Base-by-base conservation (phyloP, 164 flowering plant genomes). In the Liriodendron chinense region DNA sequence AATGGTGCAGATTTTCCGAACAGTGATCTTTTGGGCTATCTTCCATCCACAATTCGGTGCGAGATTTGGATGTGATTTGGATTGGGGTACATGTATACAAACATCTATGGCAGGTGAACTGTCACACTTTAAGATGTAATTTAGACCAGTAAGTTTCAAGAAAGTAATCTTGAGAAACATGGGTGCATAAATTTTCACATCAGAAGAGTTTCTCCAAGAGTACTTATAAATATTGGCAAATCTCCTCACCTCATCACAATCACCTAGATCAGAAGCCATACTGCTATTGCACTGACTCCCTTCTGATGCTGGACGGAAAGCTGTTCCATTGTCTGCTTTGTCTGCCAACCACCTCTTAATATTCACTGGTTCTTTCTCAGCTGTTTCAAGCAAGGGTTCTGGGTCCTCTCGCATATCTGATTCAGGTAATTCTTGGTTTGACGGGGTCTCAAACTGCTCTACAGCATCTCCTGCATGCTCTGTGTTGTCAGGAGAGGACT, bases 201-300 rank as follows among this genome's bases (percentile, higher is more conserved):
- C 9, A 53, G 59, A 53, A 10, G 18, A 53, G 43, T 34, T 3
- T 34, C 43, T 53, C 59, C 59, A 53, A 0, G 18, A 53, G 20
- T 53, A 16, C 43, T 49, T 70, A 70, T 21, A 3, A 22, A 48
- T 0, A 22, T 53, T 20, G 7, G 50, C 14, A n/a, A 22, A 47
- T 24, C 64, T 72, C 48, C 83, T 74, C 56, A 87, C 89, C 88
- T 84, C 88, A 22, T 73, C 65, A 59, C 70, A 81, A 65, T 80
- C 78, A 50, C 78, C 85, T n/a, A 63, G 74, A 78, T 79, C 81
- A 72, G 81, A 76, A 74, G 70, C 77, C 56, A 77, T 59, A 76
- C 21, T 66, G 69, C 76, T 72, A 66, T 75, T 74, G 82, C 74
- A 49, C 25, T 65, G 65, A 75, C 66, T 76, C 43, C 77, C 81